Evolutionary conservation across 2,329 filamentous ascomycete species (phyloP).

Genomic region (Blastomyces gilchristii): DNA sequence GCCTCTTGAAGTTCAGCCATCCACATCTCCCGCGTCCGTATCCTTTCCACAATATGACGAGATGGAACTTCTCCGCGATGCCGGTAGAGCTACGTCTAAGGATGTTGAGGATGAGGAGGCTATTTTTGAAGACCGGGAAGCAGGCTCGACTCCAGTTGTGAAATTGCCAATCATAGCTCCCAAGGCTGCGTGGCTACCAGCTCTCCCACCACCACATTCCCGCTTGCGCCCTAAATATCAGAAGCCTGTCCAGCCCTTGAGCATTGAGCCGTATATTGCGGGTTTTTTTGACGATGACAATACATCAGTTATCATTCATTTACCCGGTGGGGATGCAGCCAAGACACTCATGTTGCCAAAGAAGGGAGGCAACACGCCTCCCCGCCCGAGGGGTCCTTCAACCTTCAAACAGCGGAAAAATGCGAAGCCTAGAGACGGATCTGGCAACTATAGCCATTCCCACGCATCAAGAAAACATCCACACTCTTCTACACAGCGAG

Average conservation of each 20-base stretch:
- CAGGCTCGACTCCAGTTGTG: conserved; percentile 64
- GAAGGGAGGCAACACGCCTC: conserved; percentile 21
- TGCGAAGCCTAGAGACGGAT: conserved; percentile 33
- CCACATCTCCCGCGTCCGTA: conserved; percentile 53
- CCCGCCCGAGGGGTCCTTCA: conserved; percentile 18
- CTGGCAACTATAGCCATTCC: conserved; percentile 27
- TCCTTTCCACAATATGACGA: conserved; percentile 49
- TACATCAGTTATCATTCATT: conserved; percentile 34
- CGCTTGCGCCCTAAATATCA: conserved; percentile 37
- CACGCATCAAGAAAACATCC: conserved; percentile 12
- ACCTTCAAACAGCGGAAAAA: conserved; percentile 24
- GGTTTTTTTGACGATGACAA: conserved; percentile 29
- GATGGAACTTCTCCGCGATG: conserved; percentile 28
- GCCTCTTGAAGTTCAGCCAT: conserved; percentile 49
- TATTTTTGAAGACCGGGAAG: conserved; percentile 72
- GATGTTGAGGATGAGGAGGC: conserved; percentile 68
- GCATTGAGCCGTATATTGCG: conserved; percentile 37
- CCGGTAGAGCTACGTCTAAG: conserved; percentile 47
- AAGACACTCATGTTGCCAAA: conserved; percentile 34
- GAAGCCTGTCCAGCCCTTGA: conserved; percentile 46
- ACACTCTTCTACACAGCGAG: conserved; percentile 8
- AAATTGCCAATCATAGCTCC: conserved; percentile 55
- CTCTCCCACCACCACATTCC: conserved; percentile 29
- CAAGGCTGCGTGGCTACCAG: conserved; percentile 53
- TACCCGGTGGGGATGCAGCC: conserved; percentile 38